phyloP scores from a whole-genome alignment of 2,329 filamentous ascomycete species.

The Clonostachys rhizophaga region DNA sequence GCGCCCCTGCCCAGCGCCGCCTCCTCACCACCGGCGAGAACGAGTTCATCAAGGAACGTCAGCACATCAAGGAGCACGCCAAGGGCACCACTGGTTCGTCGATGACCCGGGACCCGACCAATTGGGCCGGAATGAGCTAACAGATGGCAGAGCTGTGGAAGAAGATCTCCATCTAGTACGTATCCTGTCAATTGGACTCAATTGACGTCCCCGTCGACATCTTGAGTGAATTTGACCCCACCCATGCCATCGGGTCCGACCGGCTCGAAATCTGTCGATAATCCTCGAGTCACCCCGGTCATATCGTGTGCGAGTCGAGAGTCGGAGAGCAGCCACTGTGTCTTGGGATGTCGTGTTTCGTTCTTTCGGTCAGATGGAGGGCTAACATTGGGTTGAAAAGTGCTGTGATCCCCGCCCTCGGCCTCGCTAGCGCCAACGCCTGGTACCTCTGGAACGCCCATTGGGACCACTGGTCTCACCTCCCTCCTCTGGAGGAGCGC shows the following conservation, averaged over 20 bases:
- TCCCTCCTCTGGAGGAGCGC: conserved; percentile 84
- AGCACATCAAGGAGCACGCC: conserved; percentile 88
- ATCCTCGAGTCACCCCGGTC: too few species aligned
- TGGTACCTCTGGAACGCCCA: conserved; percentile 92
- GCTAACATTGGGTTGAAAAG: conserved; percentile 45
- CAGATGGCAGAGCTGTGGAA: conserved; percentile 74
- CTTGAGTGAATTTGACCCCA: conserved; percentile 15
- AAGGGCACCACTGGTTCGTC: conserved; percentile 72
- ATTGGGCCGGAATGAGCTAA: conserved; percentile 21
- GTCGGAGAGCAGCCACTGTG: too few species aligned
- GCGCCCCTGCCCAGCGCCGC: conserved; percentile 61
- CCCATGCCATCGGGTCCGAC: too few species aligned
- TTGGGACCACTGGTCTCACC: conserved; percentile 91
- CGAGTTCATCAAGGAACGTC: conserved; percentile 88
- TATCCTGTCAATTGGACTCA: conserved; percentile 12
- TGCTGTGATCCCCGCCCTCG: conserved; percentile 67
- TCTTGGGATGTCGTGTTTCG: too few species aligned
- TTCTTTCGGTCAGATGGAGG: too few species aligned
- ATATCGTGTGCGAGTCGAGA: too few species aligned
- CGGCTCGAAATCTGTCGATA: too few species aligned
- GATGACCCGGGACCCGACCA: conserved; percentile 5
- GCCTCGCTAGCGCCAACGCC: conserved; percentile 73
- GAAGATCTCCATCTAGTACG: conserved; percentile 95
- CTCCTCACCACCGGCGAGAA: conserved; percentile 77
- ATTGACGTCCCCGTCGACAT: background rate